Percentiles rank a stretch among this genome's conserved stretches.
These are phyloP conservation scores for Metschnikowia dekortorum DNA, from an alignment of 805 yeast species.

Conservation along the genomic window DNA sequence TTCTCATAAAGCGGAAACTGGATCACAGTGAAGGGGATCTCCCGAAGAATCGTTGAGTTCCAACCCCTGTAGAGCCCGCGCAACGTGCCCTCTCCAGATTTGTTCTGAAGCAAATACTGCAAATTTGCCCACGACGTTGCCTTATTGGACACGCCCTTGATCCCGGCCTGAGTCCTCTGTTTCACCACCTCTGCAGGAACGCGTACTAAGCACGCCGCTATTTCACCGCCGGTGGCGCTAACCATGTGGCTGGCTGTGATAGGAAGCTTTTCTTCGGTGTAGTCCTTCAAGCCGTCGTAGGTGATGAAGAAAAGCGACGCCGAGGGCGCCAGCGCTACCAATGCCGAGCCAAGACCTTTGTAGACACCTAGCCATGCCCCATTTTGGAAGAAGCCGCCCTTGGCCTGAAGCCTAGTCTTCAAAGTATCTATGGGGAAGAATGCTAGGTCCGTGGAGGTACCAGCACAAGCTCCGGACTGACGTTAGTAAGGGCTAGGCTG, in stretches of 20 bases:
- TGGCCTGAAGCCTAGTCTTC: conserved; percentile 91
- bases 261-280: conserved; percentile 29
- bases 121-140: conserved; percentile 70
- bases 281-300: conserved; percentile 68
- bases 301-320: conserved; percentile 54
- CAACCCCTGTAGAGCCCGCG: conserved; percentile 89
- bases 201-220: conserved; percentile 88
- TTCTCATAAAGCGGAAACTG: conserved; percentile 93
- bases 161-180: conserved; percentile 76
- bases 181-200: conserved; percentile 97
- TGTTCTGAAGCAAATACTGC: conserved; percentile 53
- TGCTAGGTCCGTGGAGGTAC: conserved; percentile 89
- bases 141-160: conserved; percentile 27
- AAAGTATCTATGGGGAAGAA: conserved; percentile 96
- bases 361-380: conserved; percentile 94
- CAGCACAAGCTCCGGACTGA: conserved; percentile 89
- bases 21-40: conserved; percentile 92
- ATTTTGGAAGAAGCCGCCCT: conserved; percentile 86
- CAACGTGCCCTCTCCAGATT: conserved; percentile 72
- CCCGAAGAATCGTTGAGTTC: conserved; percentile 87
- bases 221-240: conserved; percentile 85
- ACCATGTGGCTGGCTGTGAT: conserved; percentile 66
- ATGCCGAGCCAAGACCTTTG: conserved; percentile 87
- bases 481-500: conserved; percentile 11
- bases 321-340: conserved; percentile 89